These are phyloP conservation scores for Cylindrodendrum hubeiense DNA, from an alignment of 2,329 filamentous ascomycete genomes.

Conservation along the genomic window DNA sequence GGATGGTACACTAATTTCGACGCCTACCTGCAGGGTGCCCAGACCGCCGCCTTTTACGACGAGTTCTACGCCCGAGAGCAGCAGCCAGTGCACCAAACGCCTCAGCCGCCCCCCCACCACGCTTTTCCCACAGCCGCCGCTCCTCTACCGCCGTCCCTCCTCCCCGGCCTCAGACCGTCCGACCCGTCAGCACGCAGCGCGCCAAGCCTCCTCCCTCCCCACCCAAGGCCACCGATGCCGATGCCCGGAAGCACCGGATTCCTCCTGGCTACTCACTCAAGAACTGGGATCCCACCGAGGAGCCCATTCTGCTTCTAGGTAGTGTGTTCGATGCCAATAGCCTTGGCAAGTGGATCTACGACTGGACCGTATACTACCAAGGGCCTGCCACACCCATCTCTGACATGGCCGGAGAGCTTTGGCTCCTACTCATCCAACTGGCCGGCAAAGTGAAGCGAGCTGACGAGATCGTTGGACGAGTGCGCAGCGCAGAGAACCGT, in stretches of 20 bases:
- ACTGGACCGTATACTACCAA: conserved; percentile 96
- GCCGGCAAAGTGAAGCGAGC: conserved; percentile 94
- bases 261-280: conserved; percentile 93
- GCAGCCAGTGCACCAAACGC: conserved; percentile 53
- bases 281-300: conserved; percentile 97
- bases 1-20: conserved; percentile 70
- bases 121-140: conserved; percentile 59
- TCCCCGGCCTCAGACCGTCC: conserved; percentile 65
- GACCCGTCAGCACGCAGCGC: conserved; percentile 52
- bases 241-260: conserved; percentile 77
- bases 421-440: conserved; percentile 93
- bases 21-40: conserved; percentile 65
- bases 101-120: conserved; percentile 55
- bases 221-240: conserved; percentile 68
- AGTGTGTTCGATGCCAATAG: conserved; percentile 98
- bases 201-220: conserved; percentile 47
- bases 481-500: conserved; percentile 78
- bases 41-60: conserved; percentile 47
- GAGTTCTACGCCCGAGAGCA: conserved; percentile 52
- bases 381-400: conserved; percentile 85
- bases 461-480: conserved; percentile 79
- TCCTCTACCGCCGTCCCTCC: conserved; percentile 64
- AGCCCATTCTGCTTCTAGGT: conserved; percentile 92
- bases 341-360: conserved; percentile 98
- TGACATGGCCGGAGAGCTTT: conserved; percentile 93